phyloP scores from a whole-genome alignment of 1,284 basidiomycete species.

The Boletus sp. region DNA sequence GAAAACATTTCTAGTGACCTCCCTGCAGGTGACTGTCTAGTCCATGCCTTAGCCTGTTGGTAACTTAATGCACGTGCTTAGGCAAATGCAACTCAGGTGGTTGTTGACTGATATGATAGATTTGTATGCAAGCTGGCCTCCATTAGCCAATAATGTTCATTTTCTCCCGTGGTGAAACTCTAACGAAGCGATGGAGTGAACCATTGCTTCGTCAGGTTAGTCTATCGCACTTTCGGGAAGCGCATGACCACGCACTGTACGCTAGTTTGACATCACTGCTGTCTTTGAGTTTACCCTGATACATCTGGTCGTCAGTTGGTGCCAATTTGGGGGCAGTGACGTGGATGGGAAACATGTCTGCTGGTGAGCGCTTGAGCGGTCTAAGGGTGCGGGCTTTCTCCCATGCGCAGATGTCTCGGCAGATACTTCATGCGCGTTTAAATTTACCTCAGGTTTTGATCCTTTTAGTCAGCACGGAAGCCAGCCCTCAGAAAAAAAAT shows the following conservation, averaged over 20 bases:
- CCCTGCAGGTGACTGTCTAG: background rate
- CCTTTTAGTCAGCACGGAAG: background rate
- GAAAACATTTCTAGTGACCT: slow-evolving; percentile 13
- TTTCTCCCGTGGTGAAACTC: background rate
- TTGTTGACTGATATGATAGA: background rate
- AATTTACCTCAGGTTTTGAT: background rate
- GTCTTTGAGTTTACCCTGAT: background rate
- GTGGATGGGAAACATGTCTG: background rate
- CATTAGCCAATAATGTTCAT: background rate
- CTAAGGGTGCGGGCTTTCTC: background rate
- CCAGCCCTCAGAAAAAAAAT: background rate
- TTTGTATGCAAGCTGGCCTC: background rate
- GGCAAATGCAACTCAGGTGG: background rate
- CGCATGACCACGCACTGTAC: background rate
- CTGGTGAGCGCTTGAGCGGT: too few relatives aligned
- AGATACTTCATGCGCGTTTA: background rate
- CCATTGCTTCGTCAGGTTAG: background rate
- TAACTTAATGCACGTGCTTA: slow-evolving; percentile 6
- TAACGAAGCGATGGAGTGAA: background rate
- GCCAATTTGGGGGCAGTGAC: background rate
- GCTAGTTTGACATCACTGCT: background rate
- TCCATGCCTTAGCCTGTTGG: background rate
- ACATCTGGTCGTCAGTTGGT: background rate
- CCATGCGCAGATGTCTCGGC: background rate
- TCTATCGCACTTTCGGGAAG: background rate